Percentiles rank a stretch among this genome's conserved stretches.
Conservation (phyloP, 495 filamentous ascomycete species). For the Aspergillus ellipticus region DNA sequence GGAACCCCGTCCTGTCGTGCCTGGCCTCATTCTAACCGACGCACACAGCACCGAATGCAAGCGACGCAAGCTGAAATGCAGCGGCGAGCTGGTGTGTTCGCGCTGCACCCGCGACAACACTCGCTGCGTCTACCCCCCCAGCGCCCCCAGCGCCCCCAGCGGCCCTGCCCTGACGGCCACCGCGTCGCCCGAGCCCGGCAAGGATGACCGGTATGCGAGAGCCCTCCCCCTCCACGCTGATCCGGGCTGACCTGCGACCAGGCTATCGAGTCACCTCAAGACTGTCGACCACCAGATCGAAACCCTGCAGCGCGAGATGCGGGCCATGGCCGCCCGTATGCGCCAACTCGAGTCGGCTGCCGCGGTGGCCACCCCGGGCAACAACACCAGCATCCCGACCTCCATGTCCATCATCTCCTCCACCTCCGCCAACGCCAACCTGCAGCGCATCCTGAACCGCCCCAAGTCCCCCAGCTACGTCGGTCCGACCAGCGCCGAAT, state of each 20-base stretch:
- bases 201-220: constrained; percentile 23
- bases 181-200: constrained; percentile 7
- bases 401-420: constrained; percentile 11
- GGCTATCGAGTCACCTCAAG: constrained; percentile 20
- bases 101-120: constrained; percentile 66
- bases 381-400: neutral
- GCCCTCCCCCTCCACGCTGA: neutral
- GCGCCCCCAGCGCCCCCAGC: constrained; percentile 7
- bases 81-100: constrained; percentile 72
- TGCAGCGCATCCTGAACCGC: constrained; percentile 36
- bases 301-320: constrained; percentile 30
- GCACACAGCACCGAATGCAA: constrained; percentile 73
- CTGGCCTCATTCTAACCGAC: constrained; percentile 6
- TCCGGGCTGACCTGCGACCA: constrained; percentile 1
- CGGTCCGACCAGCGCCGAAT: constrained; percentile 42
- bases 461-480: constrained; percentile 37
- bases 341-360: constrained; percentile 27
- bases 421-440: constrained; percentile 6
- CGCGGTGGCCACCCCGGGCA: constrained; percentile 3
- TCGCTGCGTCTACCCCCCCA: constrained; percentile 58
- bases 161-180: constrained; percentile 6
- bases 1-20: neutral
- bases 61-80: constrained; percentile 87
- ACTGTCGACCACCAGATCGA: constrained; percentile 30
- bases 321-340: constrained; percentile 30